These are phyloP conservation scores for Aureobasidium sp. DNA, from an alignment of 2,329 filamentous ascomycete genomes.

Conservation along the genomic window DNA sequence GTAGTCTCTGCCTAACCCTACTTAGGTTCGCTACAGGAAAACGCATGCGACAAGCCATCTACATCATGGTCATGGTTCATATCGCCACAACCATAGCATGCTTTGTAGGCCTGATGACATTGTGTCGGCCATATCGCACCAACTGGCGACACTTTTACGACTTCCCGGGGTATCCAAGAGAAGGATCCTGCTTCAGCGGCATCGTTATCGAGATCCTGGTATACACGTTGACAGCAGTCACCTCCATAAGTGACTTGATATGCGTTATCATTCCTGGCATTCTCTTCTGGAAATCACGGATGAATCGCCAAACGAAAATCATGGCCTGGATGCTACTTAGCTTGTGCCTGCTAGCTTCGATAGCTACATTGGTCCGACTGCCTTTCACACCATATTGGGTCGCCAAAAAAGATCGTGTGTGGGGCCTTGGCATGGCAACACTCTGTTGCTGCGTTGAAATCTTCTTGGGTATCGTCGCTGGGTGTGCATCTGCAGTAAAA, in stretches of 20 bases:
- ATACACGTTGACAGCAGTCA: not conserved
- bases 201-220: not conserved
- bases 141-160: constrained; percentile 6
- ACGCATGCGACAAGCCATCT: not conserved
- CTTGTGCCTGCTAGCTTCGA: not conserved
- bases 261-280: not conserved
- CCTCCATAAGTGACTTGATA: not conserved
- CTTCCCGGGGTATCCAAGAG: not conserved
- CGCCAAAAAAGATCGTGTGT: not conserved
- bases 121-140: not conserved
- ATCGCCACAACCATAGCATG: not conserved
- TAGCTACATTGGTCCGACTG: not conserved
- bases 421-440: not conserved
- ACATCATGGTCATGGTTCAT: not conserved
- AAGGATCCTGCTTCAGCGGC: not conserved
- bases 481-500: not conserved
- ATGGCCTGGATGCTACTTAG: constrained; percentile 4
- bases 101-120: not conserved
- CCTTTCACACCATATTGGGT: not conserved
- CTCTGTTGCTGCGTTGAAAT: not conserved
- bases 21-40: not conserved
- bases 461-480: not conserved
- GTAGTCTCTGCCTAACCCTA: not conserved
- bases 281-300: not conserved
- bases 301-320: not conserved